Conservation (phyloP, 164 flowering plant species). For the Chimonanthus salicifolius region DNA sequence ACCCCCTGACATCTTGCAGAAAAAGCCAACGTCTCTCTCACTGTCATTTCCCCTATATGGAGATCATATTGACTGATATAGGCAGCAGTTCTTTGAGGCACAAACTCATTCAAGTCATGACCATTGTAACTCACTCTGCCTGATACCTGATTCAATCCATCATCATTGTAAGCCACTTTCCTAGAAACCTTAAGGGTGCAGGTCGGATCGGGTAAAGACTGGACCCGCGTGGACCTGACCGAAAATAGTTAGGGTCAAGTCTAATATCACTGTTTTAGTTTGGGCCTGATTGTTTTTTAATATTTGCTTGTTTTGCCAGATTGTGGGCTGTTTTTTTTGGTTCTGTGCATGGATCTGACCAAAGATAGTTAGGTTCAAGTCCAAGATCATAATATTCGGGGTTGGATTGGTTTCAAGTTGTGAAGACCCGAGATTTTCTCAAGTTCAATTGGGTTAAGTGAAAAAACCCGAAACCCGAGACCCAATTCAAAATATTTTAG, state of each 20-base stretch:
- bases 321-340: too few species aligned
- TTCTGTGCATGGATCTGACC: too few species aligned
- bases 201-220: too few species aligned
- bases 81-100: constrained; percentile 55
- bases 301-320: too few species aligned
- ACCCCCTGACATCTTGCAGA: constrained; percentile 73
- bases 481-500: too few species aligned
- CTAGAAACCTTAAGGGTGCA: constrained; percentile 50
- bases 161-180: constrained; percentile 74
- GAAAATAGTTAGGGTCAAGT: background rate
- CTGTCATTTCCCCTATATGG: constrained; percentile 59
- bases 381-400: too few species aligned
- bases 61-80: constrained; percentile 61
- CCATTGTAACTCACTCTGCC: constrained; percentile 61
- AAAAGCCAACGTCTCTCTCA: constrained; percentile 60
- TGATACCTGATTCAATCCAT: constrained; percentile 43
- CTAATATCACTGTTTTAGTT: background rate
- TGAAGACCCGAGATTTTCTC: too few species aligned
- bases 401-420: too few species aligned
- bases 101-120: constrained; percentile 53
- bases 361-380: too few species aligned
- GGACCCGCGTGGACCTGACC: background rate
- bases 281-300: too few species aligned
- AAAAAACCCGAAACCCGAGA: too few species aligned
- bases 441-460: too few species aligned